Evolutionary conservation across 2,329 filamentous ascomycete species (phyloP), one percentile per base, ranked within the genome.

Genomic region (Delphinella strobiligena): DNA sequence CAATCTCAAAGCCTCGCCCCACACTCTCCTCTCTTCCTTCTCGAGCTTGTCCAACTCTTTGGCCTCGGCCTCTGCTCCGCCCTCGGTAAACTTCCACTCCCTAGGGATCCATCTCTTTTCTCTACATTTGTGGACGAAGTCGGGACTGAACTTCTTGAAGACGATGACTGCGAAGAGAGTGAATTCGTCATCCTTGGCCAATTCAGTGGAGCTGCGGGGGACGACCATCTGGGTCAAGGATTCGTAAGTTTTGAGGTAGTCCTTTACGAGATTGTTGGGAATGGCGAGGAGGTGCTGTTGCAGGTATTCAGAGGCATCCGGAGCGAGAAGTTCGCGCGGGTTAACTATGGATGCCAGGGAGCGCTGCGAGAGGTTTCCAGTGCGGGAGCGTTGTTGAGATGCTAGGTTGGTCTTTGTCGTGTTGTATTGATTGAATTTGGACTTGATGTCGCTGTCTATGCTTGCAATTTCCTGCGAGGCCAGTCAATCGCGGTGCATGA

Each of bases 271-370:
- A 49, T 77, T 78, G 35, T 74, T 76, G 2, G 91, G 91, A 7
- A 98, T 84, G 15, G 85, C 91, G 49, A 98, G 72, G 19, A 98
- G 78, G 59, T 95, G 88, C 19, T 91, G 95, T 66, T 95, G 87
- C 51, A 98, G 79, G 63, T 94, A 96, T 64, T 98, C 91, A 15
- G 88, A 95, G 35, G 56, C 49, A 58, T 94, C 80, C 61, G 82
- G 82, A 47, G 95, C 75, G 32, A 94, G 73, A 43, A 88, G 65
- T 40, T 74, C 69, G 19, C 56, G 54, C 7, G 89, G 87, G 54
- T 89, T 74, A 51, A 98, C 81, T 46, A 96, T 77, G 10, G 86
- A 79, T n/a, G 84, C 78, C 48, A 98, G 79, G 10, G 89, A 96
- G 60, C 89, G 93, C 51, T 88, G 95, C 16, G 88, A 75, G 35